Base-by-base conservation (phyloP, 2,329 filamentous ascomycete genomes). In the Clarireedia monteithiana region DNA sequence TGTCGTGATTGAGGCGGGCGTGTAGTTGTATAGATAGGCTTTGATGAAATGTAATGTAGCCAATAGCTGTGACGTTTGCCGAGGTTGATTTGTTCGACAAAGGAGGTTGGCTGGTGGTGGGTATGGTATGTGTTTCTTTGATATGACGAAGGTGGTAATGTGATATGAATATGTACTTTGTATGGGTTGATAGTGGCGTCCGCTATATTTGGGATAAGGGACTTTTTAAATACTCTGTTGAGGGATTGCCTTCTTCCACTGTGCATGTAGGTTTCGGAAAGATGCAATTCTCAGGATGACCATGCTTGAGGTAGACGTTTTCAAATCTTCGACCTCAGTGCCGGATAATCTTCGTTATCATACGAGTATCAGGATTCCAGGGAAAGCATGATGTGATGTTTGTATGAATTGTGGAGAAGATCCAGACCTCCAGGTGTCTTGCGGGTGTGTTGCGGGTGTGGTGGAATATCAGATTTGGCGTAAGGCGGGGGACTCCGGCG, bases 281-380 rank as follows among this genome's bases (percentile, higher is more conserved):
- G 26, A 17, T 40, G 30, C 10, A 45, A 34, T 23, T 42, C 24
- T 20, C 52, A 48, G 34, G 24, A 50, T 44, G 30, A 30, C 14
- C 45, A 54, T 40, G 36, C n/a, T 23, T 38, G 36, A 44, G 50
- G 27, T 45, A 46, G 53, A 52, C 3, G 26, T 39, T 39, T 56
- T 20, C 48, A 20, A 47, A 27, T 36, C 50, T 26, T 52, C 48
- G 45, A 47, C 48, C 53, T 52, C 42, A 56, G 27, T 51, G 52
- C 53, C 53, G 53, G 53, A 52, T 52, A 39, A 52, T 56, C 48
- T 24, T 52, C 53, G 53, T 56, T 55, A 47, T 56, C 53, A 52
- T 56, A 56, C 53, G 53, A 56, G 53, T 45, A 56, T 56, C 53
- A 56, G 48, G 53, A 47, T 47, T 46, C 45, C 15, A 24, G 4